Evolutionary conservation across 176 grass and related monocot species (phyloP), one percentile per base, ranked within the genome.

Genomic region (Secale cereale): DNA sequence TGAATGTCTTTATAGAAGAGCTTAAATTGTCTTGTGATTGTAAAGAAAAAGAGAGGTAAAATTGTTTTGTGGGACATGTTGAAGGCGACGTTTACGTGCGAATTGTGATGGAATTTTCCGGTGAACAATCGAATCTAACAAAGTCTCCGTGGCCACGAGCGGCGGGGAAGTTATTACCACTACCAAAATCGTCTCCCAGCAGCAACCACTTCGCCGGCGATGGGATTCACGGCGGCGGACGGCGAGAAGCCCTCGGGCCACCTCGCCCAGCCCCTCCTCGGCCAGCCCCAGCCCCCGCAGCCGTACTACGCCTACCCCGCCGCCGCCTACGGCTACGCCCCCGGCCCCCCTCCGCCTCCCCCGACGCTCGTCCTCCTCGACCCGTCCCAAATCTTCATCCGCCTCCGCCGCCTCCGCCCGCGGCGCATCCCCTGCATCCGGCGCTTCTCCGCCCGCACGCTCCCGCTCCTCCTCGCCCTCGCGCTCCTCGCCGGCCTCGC

Each of bases 231-330:
- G 3, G 12, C 69, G 37, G n/a, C 37, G 0, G 69, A 72, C 69
- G 69, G 69, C 8, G 69, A 72, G 69, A 72, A 72, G 69, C 10
- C 68, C 4, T 41, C 68, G 35, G 11, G 22, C 11, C 35, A 71
- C 36, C 36, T 71, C 36, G 35, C 37, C 6, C 69, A 72, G 2
- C 69, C 69, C 4, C 69, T 72, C 37, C 37, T 72, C 10, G 69
- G 69, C 2, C 69, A 72, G 22, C 12, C 36, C 36, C 68, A 41
- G 2, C 31, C 20, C 1, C 6, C 26, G 4, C 74, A 78, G 25
- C 88, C 84, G 31, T 86, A 86, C 79, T 86, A 82, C 79, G 84
- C 88, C 64, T 90, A 82, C 30, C 88, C 88, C 0, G 74, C 79
- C 35, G 45, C 87, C 60, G 7, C 69, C 37, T 72, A 72, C 69